phyloP scores from a whole-genome alignment of 2,329 filamentous ascomycete genomes.

The Hypoxylon sp. region DNA sequence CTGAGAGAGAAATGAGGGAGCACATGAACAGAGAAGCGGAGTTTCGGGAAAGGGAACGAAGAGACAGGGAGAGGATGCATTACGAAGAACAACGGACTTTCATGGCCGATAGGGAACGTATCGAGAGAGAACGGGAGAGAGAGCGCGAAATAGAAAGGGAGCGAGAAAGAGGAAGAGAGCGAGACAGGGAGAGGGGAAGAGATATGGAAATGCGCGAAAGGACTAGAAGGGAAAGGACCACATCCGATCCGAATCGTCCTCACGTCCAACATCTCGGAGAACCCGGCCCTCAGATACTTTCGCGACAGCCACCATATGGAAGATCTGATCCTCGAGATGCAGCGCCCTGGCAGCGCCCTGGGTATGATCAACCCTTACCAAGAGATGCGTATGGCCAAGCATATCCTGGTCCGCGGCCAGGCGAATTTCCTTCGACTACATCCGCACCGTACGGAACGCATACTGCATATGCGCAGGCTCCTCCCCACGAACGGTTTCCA shows the following conservation, averaged over 20 bases:
- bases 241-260: conserved; percentile 65
- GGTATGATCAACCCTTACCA: conserved; percentile 59
- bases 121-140: conserved; percentile 62
- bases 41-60: conserved; percentile 63
- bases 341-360: conserved; percentile 56
- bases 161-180: conserved; percentile 59
- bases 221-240: conserved; percentile 61
- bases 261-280: conserved; percentile 63
- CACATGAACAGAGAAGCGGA: conserved; percentile 59
- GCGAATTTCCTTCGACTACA: conserved; percentile 64
- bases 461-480: conserved; percentile 57
- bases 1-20: conserved; percentile 62
- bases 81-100: conserved; percentile 55
- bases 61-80: conserved; percentile 63
- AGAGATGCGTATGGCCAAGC: conserved; percentile 61
- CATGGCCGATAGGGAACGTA: conserved; percentile 56
- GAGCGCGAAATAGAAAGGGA: conserved; percentile 50
- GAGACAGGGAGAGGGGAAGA: conserved; percentile 56
- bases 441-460: conserved; percentile 59
- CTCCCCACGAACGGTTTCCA: conserved; percentile 59
- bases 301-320: conserved; percentile 60
- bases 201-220: conserved; percentile 56
- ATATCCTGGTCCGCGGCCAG: conserved; percentile 61
- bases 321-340: conserved; percentile 54
- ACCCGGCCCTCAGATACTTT: conserved; percentile 60